Evolutionary conservation across 139 green algal species (phyloP), one percentile per base, ranked within the genome.

Genomic region (Tetraselmis chui): DNA sequence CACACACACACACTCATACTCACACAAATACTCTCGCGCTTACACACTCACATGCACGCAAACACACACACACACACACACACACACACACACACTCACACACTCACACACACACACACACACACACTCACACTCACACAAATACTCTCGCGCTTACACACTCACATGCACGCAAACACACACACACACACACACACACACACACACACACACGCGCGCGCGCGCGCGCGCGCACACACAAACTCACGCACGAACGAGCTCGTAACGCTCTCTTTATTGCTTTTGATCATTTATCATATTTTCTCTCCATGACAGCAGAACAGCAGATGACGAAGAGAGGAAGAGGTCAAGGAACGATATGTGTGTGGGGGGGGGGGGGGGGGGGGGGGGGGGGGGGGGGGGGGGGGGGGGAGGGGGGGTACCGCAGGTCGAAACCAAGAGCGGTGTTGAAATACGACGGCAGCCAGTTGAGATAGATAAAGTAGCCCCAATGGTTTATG

Each of bases 401-500:
- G n/a, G n/a, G n/a, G n/a, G n/a, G n/a, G n/a, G n/a, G n/a, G n/a
- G n/a, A n/a, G 45, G 45, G 45, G 11, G 45, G 11, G 45, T 18
- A 67, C 45, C 83, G 80, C 27, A 98, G 83, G 88, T 96, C 86
- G 79, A 97, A 86, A 18, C 92, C 92, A 24, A 92, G 83, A 0
- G 87, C 88, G 85, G 87, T 85, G 80, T 90, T 89, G 81, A 98
- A 98, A 86, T 96, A 98, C 18, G 93, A 92, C 2, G 95, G 95
- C 91, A 98, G 95, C 95, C 95, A 98, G 88, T 94, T 96, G 29
- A 98, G 92, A 89, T 96, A 97, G 74, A 98, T 96, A 86, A 98
- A 98, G 86, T 97, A 98, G 2, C 93, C 93, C 86, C 90, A 96
- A 85, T 97, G 92, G 86, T 97, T 95, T 28, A 96, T 89, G 74